These are phyloP conservation scores for Fusarium sp. DNA, from an alignment of 2,329 filamentous ascomycete genomes.

Conservation along the genomic window DNA sequence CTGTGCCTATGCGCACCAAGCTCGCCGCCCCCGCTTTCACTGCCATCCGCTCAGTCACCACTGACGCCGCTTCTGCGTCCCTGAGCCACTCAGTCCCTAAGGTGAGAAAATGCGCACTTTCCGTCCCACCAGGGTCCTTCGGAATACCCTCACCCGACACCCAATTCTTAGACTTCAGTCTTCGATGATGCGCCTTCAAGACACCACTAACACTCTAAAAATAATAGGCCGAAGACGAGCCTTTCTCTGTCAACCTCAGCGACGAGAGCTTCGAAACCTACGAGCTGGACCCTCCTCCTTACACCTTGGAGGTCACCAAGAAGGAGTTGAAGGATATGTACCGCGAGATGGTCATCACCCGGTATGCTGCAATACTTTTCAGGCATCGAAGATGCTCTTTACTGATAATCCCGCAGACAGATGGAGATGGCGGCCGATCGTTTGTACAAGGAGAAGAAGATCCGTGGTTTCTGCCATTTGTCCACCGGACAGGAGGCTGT, in stretches of 20 bases:
- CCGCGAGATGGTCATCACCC: conserved; percentile 93
- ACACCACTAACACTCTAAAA: conserved; percentile 34
- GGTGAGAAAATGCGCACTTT: conserved; percentile 55
- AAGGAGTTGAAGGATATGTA: conserved; percentile 99
- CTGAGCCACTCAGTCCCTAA: conserved; percentile 78
- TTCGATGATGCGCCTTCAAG: conserved; percentile 1
- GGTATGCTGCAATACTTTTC: conserved; percentile 69
- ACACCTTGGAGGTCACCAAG: conserved; percentile 95
- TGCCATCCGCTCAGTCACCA: conserved; percentile 85
- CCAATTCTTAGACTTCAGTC: neutral
- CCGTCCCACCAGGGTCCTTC: conserved; percentile 21
- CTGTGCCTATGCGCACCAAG: conserved; percentile 68
- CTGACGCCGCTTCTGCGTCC: conserved; percentile 92
- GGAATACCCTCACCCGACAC: conserved; percentile 1
- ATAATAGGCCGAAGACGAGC: conserved; percentile 87
- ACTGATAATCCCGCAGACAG: conserved; percentile 72
- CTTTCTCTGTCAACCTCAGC: conserved; percentile 91
- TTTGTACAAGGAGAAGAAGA: conserved; percentile 99
- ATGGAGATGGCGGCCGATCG: conserved; percentile 99
- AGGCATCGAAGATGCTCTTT: conserved; percentile 10
- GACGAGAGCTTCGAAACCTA: conserved; percentile 99
- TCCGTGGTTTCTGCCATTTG: conserved; percentile 99
- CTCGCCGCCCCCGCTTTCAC: conserved; percentile 60
- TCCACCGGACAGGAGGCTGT: conserved; percentile 98
- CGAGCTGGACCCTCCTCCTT: conserved; percentile 95